Base-by-base conservation (phyloP, 1,139 yeast species). In the Hansenula sp. region DNA sequence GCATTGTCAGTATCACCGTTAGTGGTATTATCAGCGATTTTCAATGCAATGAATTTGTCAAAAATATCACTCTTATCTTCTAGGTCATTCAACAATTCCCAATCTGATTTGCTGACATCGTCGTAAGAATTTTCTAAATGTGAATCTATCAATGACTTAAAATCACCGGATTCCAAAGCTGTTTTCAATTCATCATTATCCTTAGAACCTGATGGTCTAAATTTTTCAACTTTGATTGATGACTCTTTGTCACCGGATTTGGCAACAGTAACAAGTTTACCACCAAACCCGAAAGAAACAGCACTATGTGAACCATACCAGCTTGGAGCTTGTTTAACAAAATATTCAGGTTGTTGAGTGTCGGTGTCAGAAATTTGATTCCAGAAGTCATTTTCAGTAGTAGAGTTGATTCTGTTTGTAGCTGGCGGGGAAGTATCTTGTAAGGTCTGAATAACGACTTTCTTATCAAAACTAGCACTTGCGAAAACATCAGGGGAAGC, bases 281-380 rank as follows among this genome's bases (percentile, higher is more conserved):
- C 96, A 45, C 99, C 99, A 67, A 90, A 93, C 0, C 96, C 99
- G 71, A 94, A 94, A 5, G 81, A 72, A 10, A 84, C 96, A 40
- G 84, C 73, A 4, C 77, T 72, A n/a, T 90, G 90, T 51, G 84
- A 74, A 51, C 78, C 77, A 50, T 89, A 77, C 99, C 99, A 94
- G 46, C 70, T 63, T 36, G 99, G 99, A 19, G 98, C 95, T 65
- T 90, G 96, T 49, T 74, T 71, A 30, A 78, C 72, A 54, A 85
- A 84, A 38, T 66, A 59, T 13, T 77, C 77, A 2, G 88, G 86
- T 54, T 84, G 89, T 53, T 81, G 88, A 32, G 89, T 79, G 50
- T 84, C 93, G 21, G 84, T 75, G 24, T 84, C 75, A 1, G 95
- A 81, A 30, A 84, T 74, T 55, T 79, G 76, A 57, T 79, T 84